Percentiles rank a stretch among this genome's conserved stretches.
phyloP scores from a whole-genome alignment of 2,329 filamentous ascomycete species.

The Esteya vermicola region DNA sequence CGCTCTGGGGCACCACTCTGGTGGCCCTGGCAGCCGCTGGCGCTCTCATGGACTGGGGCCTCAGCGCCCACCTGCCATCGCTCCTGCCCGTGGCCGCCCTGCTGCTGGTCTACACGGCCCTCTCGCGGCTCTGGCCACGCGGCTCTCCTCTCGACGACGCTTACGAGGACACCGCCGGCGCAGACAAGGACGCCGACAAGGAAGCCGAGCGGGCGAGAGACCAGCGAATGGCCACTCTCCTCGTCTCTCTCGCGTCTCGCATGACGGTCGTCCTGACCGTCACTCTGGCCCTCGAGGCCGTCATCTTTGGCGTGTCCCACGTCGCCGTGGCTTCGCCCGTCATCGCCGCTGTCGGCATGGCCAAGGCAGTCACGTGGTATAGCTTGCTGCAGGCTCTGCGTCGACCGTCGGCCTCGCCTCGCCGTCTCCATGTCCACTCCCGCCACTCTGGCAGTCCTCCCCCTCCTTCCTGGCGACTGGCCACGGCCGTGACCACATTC shows the following conservation, averaged over 20 bases:
- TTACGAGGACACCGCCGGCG: too few relatives aligned
- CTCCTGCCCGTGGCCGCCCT: not conserved
- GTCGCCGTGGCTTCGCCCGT: not conserved
- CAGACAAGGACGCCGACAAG: too few relatives aligned
- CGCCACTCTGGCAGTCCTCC: too few relatives aligned
- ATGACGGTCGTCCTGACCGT: not conserved
- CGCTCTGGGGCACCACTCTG: not conserved
- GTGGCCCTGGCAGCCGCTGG: not conserved
- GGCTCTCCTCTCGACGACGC: not conserved
- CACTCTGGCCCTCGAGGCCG: not conserved
- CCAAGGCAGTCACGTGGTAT: not conserved
- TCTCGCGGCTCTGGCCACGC: not conserved
- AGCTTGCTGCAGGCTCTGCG: not conserved
- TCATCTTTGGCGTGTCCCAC: not conserved
- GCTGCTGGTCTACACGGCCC: not conserved
- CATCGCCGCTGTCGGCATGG: not conserved
- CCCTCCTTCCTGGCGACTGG: slow-evolving; percentile 4
- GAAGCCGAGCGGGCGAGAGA: too few relatives aligned
- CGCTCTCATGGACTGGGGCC: not conserved
- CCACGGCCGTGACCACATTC: slow-evolving; percentile 1
- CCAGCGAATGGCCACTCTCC: too few relatives aligned
- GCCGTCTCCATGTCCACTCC: not conserved
- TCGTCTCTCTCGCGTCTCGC: not conserved
- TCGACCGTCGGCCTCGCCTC: not conserved
- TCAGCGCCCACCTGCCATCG: not conserved